Evolutionary conservation across 768 basidiomycete genomes (phyloP), one percentile per base, ranked within the genome.

Genomic region (Macrolepiota albuminosa): DNA sequence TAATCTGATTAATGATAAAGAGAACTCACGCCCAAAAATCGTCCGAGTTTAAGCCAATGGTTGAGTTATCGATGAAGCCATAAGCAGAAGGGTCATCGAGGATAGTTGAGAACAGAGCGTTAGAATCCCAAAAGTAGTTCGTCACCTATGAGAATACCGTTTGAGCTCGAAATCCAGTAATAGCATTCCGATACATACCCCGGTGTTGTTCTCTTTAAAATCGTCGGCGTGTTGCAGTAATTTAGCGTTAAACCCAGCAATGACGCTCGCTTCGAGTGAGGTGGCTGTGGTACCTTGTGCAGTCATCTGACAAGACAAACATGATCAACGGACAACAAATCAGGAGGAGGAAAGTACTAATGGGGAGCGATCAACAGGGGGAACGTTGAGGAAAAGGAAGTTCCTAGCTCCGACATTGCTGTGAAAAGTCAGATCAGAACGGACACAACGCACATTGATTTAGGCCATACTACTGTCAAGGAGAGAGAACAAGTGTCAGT

Each of bases 351-450:
- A 39, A 40, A 68, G 21, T 64, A 81, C 81, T 61, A 76, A 57
- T 3, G 78, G 80, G 73, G 73, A n/a, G 21, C 21, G 21, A 21
- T 21, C 21, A 21, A 21, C 21, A 21, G 21, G 21, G 21, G 21
- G 21, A 21, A 77, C 76, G 26, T 69, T 76, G 62, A 71, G 72
- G 61, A 83, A 82, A 60, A 81, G 75, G 74, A 80, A 86, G 70
- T 70, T 83, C 40, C 86, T 75, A 8, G 79, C 87, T 18, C 87
- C 87, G 31, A 70, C 77, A 43, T 74, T 71, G 72, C 81, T 82
- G 53, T 14, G 24, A 34, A 13, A 36, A 31, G 6, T 5, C 33
- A 14, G 37, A 43, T 33, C 29, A 48, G 33, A 13, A 24, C 10
- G 11, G 14, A 18, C 14, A 51, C 24, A 2, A 29, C 18, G 26